These are phyloP conservation scores for Aspergillus cavernicola DNA, from an alignment of 495 filamentous ascomycete genomes.

Conservation along the genomic window DNA sequence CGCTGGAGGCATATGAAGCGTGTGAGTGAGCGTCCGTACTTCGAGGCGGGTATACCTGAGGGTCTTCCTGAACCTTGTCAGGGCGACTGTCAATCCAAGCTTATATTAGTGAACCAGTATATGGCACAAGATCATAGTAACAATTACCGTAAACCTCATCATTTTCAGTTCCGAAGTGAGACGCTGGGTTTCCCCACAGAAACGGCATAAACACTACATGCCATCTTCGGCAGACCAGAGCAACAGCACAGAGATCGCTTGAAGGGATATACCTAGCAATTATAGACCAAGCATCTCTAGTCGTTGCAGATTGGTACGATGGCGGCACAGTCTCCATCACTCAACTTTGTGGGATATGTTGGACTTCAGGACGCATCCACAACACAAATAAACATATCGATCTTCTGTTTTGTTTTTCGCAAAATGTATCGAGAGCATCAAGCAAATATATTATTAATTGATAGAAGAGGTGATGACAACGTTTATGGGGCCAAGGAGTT, in stretches of 20 bases:
- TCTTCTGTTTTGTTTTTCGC: not conserved
- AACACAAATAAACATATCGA: not conserved
- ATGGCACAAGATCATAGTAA: not conserved
- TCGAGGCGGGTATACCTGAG: conserved; percentile 51
- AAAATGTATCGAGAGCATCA: not conserved
- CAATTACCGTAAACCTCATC: conserved; percentile 57
- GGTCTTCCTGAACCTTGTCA: conserved; percentile 60
- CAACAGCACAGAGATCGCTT: conserved; percentile 55
- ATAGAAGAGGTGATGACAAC: not conserved
- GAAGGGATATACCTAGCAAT: conserved; percentile 59
- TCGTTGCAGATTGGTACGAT: conserved; percentile 56
- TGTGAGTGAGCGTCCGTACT: conserved; percentile 58
- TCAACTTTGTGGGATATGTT: not conserved
- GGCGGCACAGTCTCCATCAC: conserved; percentile 55
- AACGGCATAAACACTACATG: conserved; percentile 57
- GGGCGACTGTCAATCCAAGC: conserved; percentile 42
- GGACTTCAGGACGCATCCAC: not conserved
- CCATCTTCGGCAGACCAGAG: conserved; percentile 56
- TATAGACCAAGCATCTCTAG: conserved; percentile 57
- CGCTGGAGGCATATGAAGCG: conserved; percentile 63
- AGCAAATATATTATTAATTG: not conserved
- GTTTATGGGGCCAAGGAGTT: conserved; percentile 4
- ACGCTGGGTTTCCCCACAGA: conserved; percentile 64
- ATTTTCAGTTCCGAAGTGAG: conserved; percentile 60
- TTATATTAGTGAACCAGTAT: conserved; percentile 7